These are phyloP conservation scores for Phytopythium vexans DNA, from an alignment of 352 stramenopile genomes.

Conservation along the genomic window DNA sequence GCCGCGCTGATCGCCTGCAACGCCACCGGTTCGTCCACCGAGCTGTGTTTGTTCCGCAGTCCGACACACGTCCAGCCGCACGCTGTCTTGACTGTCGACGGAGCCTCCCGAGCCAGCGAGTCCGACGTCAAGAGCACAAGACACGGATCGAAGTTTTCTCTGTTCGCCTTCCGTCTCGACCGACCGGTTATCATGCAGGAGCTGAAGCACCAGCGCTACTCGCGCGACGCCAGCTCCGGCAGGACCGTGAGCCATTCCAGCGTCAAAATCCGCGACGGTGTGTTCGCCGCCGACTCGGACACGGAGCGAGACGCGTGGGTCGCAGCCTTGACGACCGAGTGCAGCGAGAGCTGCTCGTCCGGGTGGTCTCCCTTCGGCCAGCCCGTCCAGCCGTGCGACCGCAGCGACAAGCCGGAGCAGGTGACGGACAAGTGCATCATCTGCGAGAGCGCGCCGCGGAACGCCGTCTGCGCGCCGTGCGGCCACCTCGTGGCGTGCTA, in stretches of 20 bases:
- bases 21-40: constrained; percentile 18
- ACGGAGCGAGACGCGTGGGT: constrained; percentile 3
- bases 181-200: constrained; percentile 31
- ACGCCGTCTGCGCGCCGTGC: constrained; percentile 64
- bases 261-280: constrained; percentile 25
- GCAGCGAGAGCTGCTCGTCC: neutral
- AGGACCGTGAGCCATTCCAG: constrained; percentile 37
- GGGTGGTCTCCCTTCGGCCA: neutral
- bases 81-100: constrained; percentile 6
- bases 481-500: constrained; percentile 59
- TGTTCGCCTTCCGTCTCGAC: constrained; percentile 30
- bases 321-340: neutral
- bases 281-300: constrained; percentile 36
- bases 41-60: constrained; percentile 41
- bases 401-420: neutral
- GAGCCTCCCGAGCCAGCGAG: neutral
- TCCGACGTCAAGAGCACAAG: neutral
- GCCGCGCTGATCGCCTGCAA: constrained; percentile 40
- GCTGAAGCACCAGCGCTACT: constrained; percentile 29
- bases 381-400: neutral
- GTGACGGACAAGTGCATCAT: constrained; percentile 43
- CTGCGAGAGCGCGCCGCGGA: constrained; percentile 46
- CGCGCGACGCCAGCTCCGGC: constrained; percentile 26
- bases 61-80: constrained; percentile 12
- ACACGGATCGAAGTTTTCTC: too few species aligned